Evolutionary conservation across 169 alveolate genomes (phyloP).

Genomic region (Plasmodium inui): DNA sequence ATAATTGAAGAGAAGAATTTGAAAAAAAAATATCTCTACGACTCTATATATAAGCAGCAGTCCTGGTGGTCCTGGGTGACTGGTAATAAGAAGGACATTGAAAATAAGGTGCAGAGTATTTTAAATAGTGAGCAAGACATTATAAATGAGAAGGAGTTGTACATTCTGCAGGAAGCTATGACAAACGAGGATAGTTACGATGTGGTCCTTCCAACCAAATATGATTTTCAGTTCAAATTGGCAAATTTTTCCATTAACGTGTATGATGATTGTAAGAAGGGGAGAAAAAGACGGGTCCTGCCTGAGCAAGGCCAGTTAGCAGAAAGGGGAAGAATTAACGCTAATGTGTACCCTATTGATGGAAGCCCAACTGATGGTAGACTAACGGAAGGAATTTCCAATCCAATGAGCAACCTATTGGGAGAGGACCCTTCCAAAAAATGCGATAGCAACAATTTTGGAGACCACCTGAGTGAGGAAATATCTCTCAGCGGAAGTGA

Average conservation of each 20-base stretch:
- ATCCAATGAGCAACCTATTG: not conserved
- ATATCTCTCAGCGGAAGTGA: conserved; percentile 15
- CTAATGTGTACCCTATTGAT: not conserved
- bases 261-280: conserved; percentile 72
- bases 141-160: conserved; percentile 75
- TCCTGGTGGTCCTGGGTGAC: conserved; percentile 86
- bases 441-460: not conserved
- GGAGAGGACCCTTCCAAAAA: not conserved
- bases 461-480: not conserved
- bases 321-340: not conserved
- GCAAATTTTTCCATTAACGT: conserved; percentile 76
- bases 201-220: conserved; percentile 80
- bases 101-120: conserved; percentile 71
- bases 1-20: conserved; percentile 79
- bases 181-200: conserved; percentile 77
- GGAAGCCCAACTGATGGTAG: not conserved
- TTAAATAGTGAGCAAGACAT: conserved; percentile 74
- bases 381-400: not conserved
- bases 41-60: conserved; percentile 78
- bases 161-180: conserved; percentile 79
- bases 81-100: conserved; percentile 76
- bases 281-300: not conserved
- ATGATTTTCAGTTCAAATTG: conserved; percentile 77
- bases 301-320: not conserved
- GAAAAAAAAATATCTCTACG: conserved; percentile 78